These are phyloP conservation scores for Dioscorea cayenensis DNA, from an alignment of 116 monocot species.

Conservation along the genomic window DNA sequence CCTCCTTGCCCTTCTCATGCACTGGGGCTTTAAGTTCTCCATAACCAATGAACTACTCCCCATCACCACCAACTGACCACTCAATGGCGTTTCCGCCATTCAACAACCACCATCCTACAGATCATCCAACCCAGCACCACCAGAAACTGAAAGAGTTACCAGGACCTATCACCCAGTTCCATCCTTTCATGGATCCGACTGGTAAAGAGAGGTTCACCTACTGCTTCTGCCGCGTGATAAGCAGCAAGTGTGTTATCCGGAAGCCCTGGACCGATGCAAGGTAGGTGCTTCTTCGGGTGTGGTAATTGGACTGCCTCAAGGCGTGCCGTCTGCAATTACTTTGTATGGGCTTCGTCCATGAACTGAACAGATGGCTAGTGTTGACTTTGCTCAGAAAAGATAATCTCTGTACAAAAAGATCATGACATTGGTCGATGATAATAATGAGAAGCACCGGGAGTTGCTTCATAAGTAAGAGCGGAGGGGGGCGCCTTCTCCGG, in stretches of 20 bases:
- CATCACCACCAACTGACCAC: conserved; percentile 4
- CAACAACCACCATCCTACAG: neutral
- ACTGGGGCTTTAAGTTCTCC: conserved; percentile 64
- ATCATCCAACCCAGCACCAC: conserved; percentile 1
- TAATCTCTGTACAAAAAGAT: neutral
- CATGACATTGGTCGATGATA: neutral
- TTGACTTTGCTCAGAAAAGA: neutral
- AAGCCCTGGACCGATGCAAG: conserved; percentile 77
- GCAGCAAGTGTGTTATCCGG: conserved; percentile 50
- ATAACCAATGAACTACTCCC: conserved; percentile 63
- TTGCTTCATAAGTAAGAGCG: neutral
- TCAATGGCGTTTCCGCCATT: conserved; percentile 7
- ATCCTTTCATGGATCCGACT: conserved; percentile 15
- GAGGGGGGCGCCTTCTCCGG: neutral
- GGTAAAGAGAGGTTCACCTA: conserved; percentile 29
- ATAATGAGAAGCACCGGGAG: neutral
- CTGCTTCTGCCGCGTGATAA: conserved; percentile 80
- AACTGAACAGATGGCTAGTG: neutral
- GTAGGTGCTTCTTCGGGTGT: conserved; percentile 74
- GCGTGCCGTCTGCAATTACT: conserved; percentile 68
- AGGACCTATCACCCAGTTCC: conserved; percentile 13
- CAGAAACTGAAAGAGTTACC: conserved; percentile 22
- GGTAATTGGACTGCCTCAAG: conserved; percentile 70
- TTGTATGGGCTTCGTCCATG: conserved; percentile 61
- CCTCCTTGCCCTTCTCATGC: conserved; percentile 75